Evolutionary conservation across 2,329 filamentous ascomycete genomes (phyloP).

Genomic region (Phaeosphaeria sp.): DNA sequence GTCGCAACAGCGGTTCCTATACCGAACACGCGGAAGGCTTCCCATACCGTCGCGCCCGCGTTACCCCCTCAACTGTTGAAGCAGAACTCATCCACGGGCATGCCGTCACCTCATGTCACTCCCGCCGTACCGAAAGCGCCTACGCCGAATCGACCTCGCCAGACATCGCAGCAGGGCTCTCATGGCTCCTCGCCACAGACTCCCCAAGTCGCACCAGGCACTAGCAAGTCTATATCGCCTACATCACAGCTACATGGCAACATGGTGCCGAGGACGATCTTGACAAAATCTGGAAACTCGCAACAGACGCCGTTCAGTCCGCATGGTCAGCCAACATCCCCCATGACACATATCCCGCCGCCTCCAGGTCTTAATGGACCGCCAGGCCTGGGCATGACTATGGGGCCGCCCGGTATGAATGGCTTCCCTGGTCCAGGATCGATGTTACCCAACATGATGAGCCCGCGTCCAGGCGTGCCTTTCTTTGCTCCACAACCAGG

Average conservation of each 20-base stretch:
- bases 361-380: slow-evolving; percentile 66
- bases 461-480: slow-evolving; percentile 62
- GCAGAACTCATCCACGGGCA: slow-evolving; percentile 57
- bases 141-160: slow-evolving; percentile 77
- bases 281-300: slow-evolving; percentile 63
- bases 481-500: slow-evolving; percentile 62
- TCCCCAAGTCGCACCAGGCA: slow-evolving; percentile 60
- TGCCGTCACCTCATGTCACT: slow-evolving; percentile 83
- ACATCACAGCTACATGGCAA: slow-evolving; percentile 71
- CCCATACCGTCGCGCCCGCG: slow-evolving; percentile 54
- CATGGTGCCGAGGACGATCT: slow-evolving; percentile 68
- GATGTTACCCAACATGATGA: slow-evolving; percentile 61
- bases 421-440: slow-evolving; percentile 59
- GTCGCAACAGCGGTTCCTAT: slow-evolving; percentile 38
- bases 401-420: slow-evolving; percentile 56
- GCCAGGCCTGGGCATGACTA: slow-evolving; percentile 54
- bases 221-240: slow-evolving; percentile 65
- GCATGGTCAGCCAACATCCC: slow-evolving; percentile 66
- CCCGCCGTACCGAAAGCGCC: slow-evolving; percentile 83
- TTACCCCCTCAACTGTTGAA: slow-evolving; percentile 62
- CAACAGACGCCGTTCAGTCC: slow-evolving; percentile 55
- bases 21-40: slow-evolving; percentile 41
- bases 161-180: slow-evolving; percentile 79
- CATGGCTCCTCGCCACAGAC: slow-evolving; percentile 73
- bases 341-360: slow-evolving; percentile 69